A percentile compares a stretch with the other conserved stretches of the same genome.
phyloP scores from a whole-genome alignment of 345 rosid species.

The Gossypium bickii region DNA sequence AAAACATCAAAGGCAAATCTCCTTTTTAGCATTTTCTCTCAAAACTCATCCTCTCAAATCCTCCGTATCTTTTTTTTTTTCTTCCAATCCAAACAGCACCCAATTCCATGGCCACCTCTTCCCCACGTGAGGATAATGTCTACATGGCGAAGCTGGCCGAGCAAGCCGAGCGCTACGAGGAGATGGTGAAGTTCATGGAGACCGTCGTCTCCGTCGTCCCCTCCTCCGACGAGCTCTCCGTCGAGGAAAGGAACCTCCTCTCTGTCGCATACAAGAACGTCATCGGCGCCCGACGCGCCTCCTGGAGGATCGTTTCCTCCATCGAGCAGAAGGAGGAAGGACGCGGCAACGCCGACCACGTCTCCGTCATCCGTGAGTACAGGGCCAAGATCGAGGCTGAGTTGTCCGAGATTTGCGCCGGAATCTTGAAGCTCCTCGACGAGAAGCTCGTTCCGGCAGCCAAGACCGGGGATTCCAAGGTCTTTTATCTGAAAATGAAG shows the following conservation, averaged over 20 bases:
- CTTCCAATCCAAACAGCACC: neutral
- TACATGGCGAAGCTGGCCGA: slow-evolving; percentile 67
- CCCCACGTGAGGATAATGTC: slow-evolving; percentile 26
- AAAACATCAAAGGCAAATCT: neutral
- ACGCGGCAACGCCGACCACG: slow-evolving; percentile 21
- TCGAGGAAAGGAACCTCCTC: slow-evolving; percentile 61
- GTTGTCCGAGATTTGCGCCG: slow-evolving; percentile 21
- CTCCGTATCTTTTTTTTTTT: neutral
- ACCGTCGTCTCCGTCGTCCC: slow-evolving; percentile 38
- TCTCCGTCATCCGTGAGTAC: slow-evolving; percentile 15
- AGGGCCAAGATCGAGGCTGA: slow-evolving; percentile 21
- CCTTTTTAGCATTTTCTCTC: neutral
- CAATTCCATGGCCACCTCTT: slow-evolving; percentile 8
- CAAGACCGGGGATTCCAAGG: slow-evolving; percentile 18
- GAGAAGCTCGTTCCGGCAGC: slow-evolving; percentile 18
- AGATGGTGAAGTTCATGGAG: slow-evolving; percentile 69
- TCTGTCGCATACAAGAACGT: slow-evolving; percentile 73
- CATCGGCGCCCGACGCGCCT: slow-evolving; percentile 62
- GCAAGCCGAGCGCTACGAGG: slow-evolving; percentile 70
- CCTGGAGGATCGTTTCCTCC: slow-evolving; percentile 62
- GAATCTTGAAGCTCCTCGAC: slow-evolving; percentile 16
- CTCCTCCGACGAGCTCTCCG: slow-evolving; percentile 32
- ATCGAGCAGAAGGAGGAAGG: slow-evolving; percentile 65
- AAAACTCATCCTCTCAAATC: neutral
- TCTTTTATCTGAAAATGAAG: slow-evolving; percentile 22